Conservation (phyloP, 305 asterid genomes). For the Fraxinus albicans region DNA sequence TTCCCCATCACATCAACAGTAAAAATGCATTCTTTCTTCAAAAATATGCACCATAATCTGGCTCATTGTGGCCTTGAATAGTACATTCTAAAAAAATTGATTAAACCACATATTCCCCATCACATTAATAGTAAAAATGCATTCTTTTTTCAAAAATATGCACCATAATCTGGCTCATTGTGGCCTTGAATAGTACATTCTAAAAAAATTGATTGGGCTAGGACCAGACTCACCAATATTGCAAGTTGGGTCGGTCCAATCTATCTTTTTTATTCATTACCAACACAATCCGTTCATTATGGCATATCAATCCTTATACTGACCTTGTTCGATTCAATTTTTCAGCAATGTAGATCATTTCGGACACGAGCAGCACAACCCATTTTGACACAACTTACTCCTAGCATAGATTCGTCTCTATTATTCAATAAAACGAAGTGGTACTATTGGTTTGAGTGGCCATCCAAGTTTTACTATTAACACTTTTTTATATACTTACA, state of each 20-base stretch:
- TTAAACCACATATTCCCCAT: no score
- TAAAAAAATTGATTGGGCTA: not conserved
- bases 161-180: not conserved
- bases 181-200: not conserved
- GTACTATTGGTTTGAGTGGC: not conserved
- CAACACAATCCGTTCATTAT: not conserved
- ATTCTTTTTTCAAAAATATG: no score
- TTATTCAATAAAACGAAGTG: not conserved
- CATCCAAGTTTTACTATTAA: not conserved
- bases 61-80: not conserved
- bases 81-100: not conserved
- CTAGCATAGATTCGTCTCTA: not conserved
- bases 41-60: no score
- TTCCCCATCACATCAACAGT: no score
- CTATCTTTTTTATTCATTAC: no score
- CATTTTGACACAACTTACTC: not conserved
- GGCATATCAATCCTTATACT: not conserved
- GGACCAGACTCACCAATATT: not conserved
- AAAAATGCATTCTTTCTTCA: no score
- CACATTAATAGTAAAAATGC: no score
- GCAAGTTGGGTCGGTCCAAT: not conserved
- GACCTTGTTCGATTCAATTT: not conserved
- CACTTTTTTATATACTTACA: not conserved
- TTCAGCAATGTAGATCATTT: not conserved
- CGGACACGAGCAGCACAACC: not conserved